phyloP scores from a whole-genome alignment of 768 basidiomycete genomes.

The Tulasnella calospora region DNA sequence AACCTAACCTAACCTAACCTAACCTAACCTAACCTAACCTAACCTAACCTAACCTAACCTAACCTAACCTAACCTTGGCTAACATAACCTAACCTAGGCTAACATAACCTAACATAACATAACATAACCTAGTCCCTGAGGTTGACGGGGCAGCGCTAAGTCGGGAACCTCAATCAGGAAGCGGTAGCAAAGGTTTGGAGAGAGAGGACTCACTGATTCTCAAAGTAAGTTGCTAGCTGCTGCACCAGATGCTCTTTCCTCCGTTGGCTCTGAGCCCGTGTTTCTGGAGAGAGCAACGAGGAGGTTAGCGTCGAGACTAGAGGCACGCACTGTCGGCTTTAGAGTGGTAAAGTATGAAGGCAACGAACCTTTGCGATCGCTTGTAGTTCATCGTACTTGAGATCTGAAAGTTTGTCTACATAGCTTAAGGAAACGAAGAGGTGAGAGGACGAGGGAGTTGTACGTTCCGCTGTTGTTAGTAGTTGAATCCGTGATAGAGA shows the following conservation, averaged over 20 bases:
- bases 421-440: not conserved
- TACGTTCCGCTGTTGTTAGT: too few species aligned
- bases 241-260: constrained; percentile 4
- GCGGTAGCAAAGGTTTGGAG: not conserved
- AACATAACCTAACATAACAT: too few species aligned
- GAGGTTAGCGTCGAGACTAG: not conserved
- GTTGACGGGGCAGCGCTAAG: not conserved
- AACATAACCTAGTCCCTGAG: too few species aligned
- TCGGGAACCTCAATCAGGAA: not conserved
- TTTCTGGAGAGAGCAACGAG: not conserved
- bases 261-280: constrained; percentile 17
- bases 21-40: too few species aligned
- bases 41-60: too few species aligned
- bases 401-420: not conserved
- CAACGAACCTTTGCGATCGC: constrained; percentile 14
- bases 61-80: too few species aligned
- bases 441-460: not conserved
- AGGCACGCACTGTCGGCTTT: not conserved
- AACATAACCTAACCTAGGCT: too few species aligned
- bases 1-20: too few species aligned
- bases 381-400: constrained; percentile 12
- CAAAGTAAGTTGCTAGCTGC: not conserved
- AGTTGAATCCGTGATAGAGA: too few species aligned
- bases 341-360: not conserved
- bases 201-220: not conserved